Evolutionary conservation across 495 filamentous ascomycete genomes (phyloP).

Genomic region (Aspergillus campestris): DNA sequence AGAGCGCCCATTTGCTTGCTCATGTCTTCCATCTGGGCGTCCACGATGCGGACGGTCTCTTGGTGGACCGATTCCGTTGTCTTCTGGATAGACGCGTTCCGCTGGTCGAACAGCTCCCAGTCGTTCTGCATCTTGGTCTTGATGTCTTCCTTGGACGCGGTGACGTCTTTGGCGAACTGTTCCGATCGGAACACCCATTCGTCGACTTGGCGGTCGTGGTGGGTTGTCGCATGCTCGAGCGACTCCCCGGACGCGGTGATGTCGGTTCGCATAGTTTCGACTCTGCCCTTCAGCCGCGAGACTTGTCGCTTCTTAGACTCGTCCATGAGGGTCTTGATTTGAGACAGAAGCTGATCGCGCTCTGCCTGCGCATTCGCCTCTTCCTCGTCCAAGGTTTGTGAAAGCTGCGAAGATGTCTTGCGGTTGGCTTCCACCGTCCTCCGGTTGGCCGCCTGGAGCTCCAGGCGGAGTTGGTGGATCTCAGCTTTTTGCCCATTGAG

Average conservation of each 20-base stretch:
- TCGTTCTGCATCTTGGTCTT: slow-evolving; percentile 80
- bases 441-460: slow-evolving; percentile 60
- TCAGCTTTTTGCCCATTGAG: slow-evolving; percentile 72
- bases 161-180: slow-evolving; percentile 59
- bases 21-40: slow-evolving; percentile 80
- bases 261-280: slow-evolving; percentile 52
- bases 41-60: slow-evolving; percentile 85
- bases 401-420: slow-evolving; percentile 56
- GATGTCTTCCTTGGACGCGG: slow-evolving; percentile 62
- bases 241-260: slow-evolving; percentile 51
- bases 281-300: slow-evolving; percentile 54
- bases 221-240: slow-evolving; percentile 53
- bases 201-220: slow-evolving; percentile 66
- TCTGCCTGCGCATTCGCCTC: slow-evolving; percentile 64
- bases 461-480: slow-evolving; percentile 57
- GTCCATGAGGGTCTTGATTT: slow-evolving; percentile 69
- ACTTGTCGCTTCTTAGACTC: slow-evolving; percentile 65
- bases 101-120: slow-evolving; percentile 71
- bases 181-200: slow-evolving; percentile 63
- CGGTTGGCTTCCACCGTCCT: slow-evolving; percentile 57
- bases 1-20: slow-evolving; percentile 77
- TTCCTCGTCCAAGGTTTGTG: slow-evolving; percentile 69
- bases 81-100: slow-evolving; percentile 68
- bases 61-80: slow-evolving; percentile 82
- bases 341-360: slow-evolving; percentile 59